These are phyloP conservation scores for Capsella bursapastoris DNA, from an alignment of 345 rosid species.

Conservation along the genomic window DNA sequence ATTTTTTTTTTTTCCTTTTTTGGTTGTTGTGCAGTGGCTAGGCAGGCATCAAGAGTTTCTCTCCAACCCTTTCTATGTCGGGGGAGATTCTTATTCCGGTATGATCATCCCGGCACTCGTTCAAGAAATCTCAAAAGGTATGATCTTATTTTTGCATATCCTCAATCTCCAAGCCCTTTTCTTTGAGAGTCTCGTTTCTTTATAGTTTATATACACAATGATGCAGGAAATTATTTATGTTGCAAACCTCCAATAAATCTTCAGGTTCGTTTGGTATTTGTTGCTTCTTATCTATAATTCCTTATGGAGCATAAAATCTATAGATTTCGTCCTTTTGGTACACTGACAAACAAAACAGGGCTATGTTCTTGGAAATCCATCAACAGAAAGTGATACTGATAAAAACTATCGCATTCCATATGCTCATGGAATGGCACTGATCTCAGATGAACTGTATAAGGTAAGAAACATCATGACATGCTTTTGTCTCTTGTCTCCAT, in stretches of 20 bases:
- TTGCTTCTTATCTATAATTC: background rate
- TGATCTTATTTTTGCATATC: background rate
- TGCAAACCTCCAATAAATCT: slow-evolving; percentile 51
- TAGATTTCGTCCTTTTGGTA: slow-evolving; percentile 9
- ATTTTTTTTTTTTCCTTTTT: background rate
- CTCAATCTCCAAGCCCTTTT: background rate
- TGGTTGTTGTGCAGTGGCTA: slow-evolving; percentile 59
- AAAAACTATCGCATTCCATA: slow-evolving; percentile 50
- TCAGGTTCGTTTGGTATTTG: slow-evolving; percentile 49
- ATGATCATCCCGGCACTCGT: slow-evolving; percentile 55
- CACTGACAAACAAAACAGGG: slow-evolving; percentile 51
- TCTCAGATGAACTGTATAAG: slow-evolving; percentile 64
- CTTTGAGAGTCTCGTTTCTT: background rate
- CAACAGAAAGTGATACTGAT: slow-evolving; percentile 43
- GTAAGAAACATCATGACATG: slow-evolving; percentile 30
- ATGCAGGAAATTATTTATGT: slow-evolving; percentile 62
- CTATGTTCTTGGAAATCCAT: slow-evolving; percentile 64
- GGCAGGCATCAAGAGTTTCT: slow-evolving; percentile 57
- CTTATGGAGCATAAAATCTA: background rate
- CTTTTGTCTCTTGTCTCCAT: background rate
- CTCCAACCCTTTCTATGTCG: slow-evolving; percentile 57
- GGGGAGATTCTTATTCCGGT: slow-evolving; percentile 79
- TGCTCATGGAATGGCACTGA: slow-evolving; percentile 58
- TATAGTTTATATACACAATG: background rate
- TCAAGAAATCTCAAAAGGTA: slow-evolving; percentile 49